A percentile compares a stretch with the other conserved stretches of the same genome.
Conservation (phyloP, 805 yeast genomes). For the Debaryomyces hansenii region DNA sequence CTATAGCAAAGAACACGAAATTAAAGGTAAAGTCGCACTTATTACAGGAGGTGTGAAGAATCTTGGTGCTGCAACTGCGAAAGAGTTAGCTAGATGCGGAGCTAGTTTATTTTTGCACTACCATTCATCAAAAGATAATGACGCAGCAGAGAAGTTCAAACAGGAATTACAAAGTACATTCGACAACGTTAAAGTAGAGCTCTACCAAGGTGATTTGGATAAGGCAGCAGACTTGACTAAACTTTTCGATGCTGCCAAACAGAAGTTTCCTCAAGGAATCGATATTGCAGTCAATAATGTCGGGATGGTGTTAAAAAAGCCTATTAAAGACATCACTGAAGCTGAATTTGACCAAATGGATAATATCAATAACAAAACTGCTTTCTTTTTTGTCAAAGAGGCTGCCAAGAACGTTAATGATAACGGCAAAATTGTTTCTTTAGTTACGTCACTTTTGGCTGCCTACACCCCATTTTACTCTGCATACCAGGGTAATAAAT, state of each 20-base stretch:
- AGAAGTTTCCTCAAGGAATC: conserved; percentile 45
- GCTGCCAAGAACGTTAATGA: conserved; percentile 53
- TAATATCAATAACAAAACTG: conserved; percentile 54
- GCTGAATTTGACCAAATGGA: conserved; percentile 58
- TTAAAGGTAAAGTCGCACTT: conserved; percentile 49
- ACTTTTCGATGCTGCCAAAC: conserved; percentile 47
- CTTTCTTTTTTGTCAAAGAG: conserved; percentile 60
- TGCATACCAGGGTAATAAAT: conserved; percentile 57
- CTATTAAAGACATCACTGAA: conserved; percentile 50
- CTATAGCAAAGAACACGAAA: conserved; percentile 9
- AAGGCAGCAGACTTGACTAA: conserved; percentile 41
- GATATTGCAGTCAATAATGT: conserved; percentile 70
- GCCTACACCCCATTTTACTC: conserved; percentile 59
- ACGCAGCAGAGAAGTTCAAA: conserved; percentile 36
- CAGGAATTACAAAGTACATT: conserved; percentile 31
- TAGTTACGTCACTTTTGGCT: conserved; percentile 65
- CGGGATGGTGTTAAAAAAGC: conserved; percentile 66
- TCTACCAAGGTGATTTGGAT: conserved; percentile 44
- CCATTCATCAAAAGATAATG: conserved; percentile 44
- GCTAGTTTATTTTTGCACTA: conserved; percentile 55
- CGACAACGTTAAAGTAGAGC: conserved; percentile 39
- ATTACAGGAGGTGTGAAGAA: conserved; percentile 66
- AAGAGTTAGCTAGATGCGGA: conserved; percentile 56
- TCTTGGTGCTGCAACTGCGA: conserved; percentile 54
- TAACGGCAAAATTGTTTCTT: conserved; percentile 53